Evolutionary conservation across 2,329 filamentous ascomycete species (phyloP).

Genomic region (Botryosphaeria dothidea): DNA sequence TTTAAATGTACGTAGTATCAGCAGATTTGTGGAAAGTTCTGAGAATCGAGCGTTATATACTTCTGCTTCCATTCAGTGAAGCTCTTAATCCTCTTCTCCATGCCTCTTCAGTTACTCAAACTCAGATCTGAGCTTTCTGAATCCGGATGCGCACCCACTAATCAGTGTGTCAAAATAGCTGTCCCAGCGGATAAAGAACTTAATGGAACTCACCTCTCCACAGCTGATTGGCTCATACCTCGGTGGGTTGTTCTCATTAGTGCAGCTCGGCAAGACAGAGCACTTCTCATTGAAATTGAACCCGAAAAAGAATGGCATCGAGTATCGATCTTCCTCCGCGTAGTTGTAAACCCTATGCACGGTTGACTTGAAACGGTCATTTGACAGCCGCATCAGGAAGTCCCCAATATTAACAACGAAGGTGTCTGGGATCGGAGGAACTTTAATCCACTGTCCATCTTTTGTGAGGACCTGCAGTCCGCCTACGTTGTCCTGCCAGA

Average conservation of each 20-base stretch:
- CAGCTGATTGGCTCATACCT: not conserved
- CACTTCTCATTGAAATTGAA: not conserved
- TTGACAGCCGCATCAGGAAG: constrained; percentile 44
- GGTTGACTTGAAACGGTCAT: constrained; percentile 40
- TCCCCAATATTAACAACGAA: constrained; percentile 46
- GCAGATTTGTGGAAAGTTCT: too few species aligned
- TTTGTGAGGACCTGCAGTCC: constrained; percentile 27
- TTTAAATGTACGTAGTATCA: too few species aligned
- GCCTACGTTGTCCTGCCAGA: constrained; percentile 29
- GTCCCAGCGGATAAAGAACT: too few species aligned
- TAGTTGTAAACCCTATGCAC: constrained; percentile 37
- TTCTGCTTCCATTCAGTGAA: too few species aligned
- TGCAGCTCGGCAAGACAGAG: not conserved
- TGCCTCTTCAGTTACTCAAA: too few species aligned
- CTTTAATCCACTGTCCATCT: constrained; percentile 27
- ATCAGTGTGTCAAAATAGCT: too few species aligned
- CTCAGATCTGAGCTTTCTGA: too few species aligned
- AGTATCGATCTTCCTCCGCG: not conserved
- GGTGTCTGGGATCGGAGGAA: constrained; percentile 34
- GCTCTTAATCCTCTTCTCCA: too few species aligned
- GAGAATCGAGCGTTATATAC: too few species aligned
- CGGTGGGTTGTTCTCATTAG: not conserved
- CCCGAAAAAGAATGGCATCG: not conserved
- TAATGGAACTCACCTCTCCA: not conserved
- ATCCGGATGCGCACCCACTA: too few species aligned